phyloP scores from a whole-genome alignment of 192 early-diverging fungal species.

The Thamnidium elegans region DNA sequence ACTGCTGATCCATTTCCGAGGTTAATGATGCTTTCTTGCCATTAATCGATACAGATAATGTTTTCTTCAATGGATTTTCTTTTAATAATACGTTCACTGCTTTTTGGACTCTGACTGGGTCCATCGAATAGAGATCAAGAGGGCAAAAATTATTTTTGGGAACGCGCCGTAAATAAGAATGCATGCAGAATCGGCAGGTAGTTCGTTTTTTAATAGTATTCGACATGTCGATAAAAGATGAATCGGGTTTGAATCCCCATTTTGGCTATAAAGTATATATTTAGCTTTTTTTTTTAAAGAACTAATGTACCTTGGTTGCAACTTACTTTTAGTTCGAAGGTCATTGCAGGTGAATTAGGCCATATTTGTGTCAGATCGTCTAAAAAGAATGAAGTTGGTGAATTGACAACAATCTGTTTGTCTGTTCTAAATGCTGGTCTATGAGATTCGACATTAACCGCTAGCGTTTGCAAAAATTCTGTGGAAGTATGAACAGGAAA shows the following conservation, averaged over 20 bases:
- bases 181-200: constrained; percentile 71
- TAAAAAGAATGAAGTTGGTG: not conserved
- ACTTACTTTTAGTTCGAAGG: constrained; percentile 28
- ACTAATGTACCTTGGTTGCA: not conserved
- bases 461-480: constrained; percentile 9
- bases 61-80: constrained; percentile 24
- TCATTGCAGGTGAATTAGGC: constrained; percentile 3
- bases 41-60: not conserved
- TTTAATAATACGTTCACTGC: constrained; percentile 38
- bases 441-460: not conserved
- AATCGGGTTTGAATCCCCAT: constrained; percentile 62
- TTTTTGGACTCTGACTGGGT: constrained; percentile 27
- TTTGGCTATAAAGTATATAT: constrained; percentile 45
- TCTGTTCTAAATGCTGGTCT: not conserved
- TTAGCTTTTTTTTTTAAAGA: not conserved
- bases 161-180: constrained; percentile 45
- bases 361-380: constrained; percentile 8
- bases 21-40: not conserved
- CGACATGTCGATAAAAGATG: constrained; percentile 19
- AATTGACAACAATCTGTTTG: not conserved
- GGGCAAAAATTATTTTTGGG: constrained; percentile 44
- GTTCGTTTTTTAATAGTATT: constrained; percentile 39
- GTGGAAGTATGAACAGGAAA: not conserved
- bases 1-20: not conserved
- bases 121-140: constrained; percentile 57